phyloP scores from a whole-genome alignment of 176 grass and related monocot genomes.

The Alloteropsis semialata region DNA sequence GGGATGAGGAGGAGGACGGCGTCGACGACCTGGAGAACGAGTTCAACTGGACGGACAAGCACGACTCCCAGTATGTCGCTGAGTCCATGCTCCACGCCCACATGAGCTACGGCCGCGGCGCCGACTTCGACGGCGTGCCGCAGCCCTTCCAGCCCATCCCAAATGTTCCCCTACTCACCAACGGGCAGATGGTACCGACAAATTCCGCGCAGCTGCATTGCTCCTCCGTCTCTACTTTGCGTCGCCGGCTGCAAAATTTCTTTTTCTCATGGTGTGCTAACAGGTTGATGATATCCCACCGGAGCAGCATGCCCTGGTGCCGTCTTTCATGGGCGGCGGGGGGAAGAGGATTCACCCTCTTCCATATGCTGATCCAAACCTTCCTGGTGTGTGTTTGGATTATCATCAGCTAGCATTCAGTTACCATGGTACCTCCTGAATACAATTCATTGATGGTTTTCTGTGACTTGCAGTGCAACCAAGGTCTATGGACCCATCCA shows the following conservation, averaged over 20 bases:
- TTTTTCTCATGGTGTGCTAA: neutral
- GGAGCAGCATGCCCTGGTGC: slow-evolving; percentile 89
- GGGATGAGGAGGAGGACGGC: slow-evolving; percentile 88
- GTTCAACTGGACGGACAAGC: slow-evolving; percentile 48
- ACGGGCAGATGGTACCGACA: slow-evolving; percentile 71
- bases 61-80: slow-evolving; percentile 43
- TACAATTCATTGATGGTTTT: neutral
- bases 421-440: neutral
- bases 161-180: slow-evolving; percentile 85
- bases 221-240: neutral
- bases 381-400: slow-evolving; percentile 53
- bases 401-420: neutral
- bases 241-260: neutral
- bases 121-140: slow-evolving; percentile 22
- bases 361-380: slow-evolving; percentile 65
- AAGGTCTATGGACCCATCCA: slow-evolving; percentile 94
- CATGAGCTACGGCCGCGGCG: slow-evolving; percentile 81
- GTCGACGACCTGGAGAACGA: slow-evolving; percentile 87
- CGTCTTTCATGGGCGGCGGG: slow-evolving; percentile 70
- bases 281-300: slow-evolving; percentile 90
- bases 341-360: slow-evolving; percentile 92
- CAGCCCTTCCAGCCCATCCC: slow-evolving; percentile 46
- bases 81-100: slow-evolving; percentile 72
- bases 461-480: slow-evolving; percentile 64
- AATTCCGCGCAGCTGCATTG: neutral